These are phyloP conservation scores for Lentinus tigrinus DNA, from an alignment of 768 basidiomycete species.

Conservation along the genomic window DNA sequence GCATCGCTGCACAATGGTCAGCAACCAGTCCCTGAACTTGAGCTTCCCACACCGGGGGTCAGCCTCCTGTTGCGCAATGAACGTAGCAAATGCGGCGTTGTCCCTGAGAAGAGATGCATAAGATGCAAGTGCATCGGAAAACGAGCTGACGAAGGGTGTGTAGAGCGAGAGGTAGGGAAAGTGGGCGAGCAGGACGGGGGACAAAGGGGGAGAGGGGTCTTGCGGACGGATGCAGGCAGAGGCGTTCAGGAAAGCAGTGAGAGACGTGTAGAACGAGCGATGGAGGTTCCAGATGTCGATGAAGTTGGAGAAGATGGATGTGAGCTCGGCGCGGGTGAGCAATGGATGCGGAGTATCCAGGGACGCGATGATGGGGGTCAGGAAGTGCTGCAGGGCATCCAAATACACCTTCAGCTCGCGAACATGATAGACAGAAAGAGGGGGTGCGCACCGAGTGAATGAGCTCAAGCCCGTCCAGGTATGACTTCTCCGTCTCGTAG, in stretches of 20 bases:
- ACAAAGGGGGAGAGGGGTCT: slow-evolving; percentile 42
- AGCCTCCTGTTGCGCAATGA: slow-evolving; percentile 62
- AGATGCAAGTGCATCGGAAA: slow-evolving; percentile 61
- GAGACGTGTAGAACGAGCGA: slow-evolving; percentile 65
- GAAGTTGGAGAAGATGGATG: slow-evolving; percentile 81
- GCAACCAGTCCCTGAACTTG: slow-evolving; percentile 79
- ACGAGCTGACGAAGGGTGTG: slow-evolving; percentile 80
- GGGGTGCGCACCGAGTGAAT: slow-evolving; percentile 65
- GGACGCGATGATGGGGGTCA: slow-evolving; percentile 75
- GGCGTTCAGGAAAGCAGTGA: slow-evolving; percentile 45
- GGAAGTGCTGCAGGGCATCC: slow-evolving; percentile 76
- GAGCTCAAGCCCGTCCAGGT: slow-evolving; percentile 79
- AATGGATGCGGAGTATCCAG: slow-evolving; percentile 67
- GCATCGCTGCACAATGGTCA: slow-evolving; percentile 85
- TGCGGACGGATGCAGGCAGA: slow-evolving; percentile 18
- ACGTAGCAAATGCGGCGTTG: slow-evolving; percentile 57
- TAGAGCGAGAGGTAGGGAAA: slow-evolving; percentile 89
- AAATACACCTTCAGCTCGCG: neutral
- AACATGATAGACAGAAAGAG: neutral
- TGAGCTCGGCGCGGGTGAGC: slow-evolving; percentile 67
- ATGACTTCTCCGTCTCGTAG: slow-evolving; percentile 76
- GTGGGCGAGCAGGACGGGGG: slow-evolving; percentile 69
- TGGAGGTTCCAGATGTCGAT: slow-evolving; percentile 91
- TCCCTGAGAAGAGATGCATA: slow-evolving; percentile 56
- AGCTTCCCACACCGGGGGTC: slow-evolving; percentile 73